phyloP scores from a whole-genome alignment of 768 basidiomycete genomes.

The Panaeolus cyanescens region DNA sequence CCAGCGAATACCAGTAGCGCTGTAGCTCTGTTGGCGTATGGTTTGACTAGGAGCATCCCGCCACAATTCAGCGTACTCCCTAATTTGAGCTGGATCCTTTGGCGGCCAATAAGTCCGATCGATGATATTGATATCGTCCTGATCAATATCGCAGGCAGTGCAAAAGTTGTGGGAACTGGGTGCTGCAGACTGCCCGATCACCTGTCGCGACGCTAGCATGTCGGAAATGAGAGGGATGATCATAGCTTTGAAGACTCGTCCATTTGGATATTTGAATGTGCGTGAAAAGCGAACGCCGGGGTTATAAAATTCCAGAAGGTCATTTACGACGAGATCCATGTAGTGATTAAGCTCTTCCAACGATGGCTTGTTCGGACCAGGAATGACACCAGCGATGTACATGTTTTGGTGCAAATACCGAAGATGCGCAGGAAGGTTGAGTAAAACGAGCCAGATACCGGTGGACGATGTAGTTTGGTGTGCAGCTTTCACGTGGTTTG shows the following conservation, averaged over 20 bases:
- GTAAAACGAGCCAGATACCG: conserved; percentile 26
- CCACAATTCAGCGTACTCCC: neutral
- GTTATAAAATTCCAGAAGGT: conserved; percentile 16
- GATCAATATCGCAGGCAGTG: conserved; percentile 21
- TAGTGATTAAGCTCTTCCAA: conserved; percentile 31
- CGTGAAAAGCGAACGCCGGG: conserved; percentile 4
- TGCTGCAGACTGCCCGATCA: neutral
- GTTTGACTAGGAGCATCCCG: conserved; percentile 11
- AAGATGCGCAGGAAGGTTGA: conserved; percentile 37
- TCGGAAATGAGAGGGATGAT: conserved; percentile 8
- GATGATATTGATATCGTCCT: conserved; percentile 26
- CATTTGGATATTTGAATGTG: conserved; percentile 9
- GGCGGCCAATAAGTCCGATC: neutral
- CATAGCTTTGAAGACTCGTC: neutral
- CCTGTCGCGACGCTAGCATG: conserved; percentile 14
- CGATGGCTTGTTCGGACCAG: conserved; percentile 28
- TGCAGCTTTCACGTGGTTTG: conserved; percentile 19
- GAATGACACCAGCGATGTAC: conserved; percentile 41
- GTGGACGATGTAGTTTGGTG: conserved; percentile 25
- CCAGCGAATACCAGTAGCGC: conserved; percentile 28
- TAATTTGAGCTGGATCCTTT: neutral
- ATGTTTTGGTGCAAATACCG: conserved; percentile 40
- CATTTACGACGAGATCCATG: conserved; percentile 29
- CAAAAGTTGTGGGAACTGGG: neutral
- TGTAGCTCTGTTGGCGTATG: too few relatives aligned